Evolutionary conservation across 192 early-diverging fungal genomes (phyloP).

Genomic region (Rhizoclosmatium globosum): DNA sequence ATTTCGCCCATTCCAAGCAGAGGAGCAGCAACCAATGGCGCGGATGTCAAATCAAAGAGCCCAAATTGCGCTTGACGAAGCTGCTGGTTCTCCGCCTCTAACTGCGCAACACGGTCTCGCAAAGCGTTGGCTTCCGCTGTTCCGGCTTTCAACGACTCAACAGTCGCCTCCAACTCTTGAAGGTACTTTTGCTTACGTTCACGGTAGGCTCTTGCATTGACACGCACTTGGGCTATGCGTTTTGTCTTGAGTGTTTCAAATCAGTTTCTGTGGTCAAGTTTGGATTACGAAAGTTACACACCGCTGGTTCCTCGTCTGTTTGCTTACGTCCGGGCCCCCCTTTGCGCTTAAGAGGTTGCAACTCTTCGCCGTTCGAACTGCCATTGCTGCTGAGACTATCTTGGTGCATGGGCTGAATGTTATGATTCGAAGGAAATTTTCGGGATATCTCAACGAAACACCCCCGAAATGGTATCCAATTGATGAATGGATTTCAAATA

Average conservation of each 20-base stretch:
- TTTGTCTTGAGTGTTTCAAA: background rate
- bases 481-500: no score
- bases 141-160: background rate
- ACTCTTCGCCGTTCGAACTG: background rate
- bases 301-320: background rate
- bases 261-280: background rate
- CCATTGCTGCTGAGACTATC: no score
- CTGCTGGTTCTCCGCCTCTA: background rate
- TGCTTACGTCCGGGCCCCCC: slow-evolving; percentile 3
- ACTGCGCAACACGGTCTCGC: background rate
- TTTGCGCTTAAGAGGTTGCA: background rate
- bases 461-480: no score
- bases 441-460: no score
- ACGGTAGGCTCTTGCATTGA: background rate
- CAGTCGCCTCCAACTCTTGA: slow-evolving; percentile 13
- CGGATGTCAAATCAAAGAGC: background rate
- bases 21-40: background rate
- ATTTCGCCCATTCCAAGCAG: background rate
- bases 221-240: slow-evolving; percentile 10
- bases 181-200: slow-evolving; percentile 19
- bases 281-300: background rate
- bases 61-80: slow-evolving; percentile 2
- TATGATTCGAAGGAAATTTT: no score
- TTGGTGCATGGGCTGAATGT: no score
- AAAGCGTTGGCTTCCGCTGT: background rate